These are phyloP conservation scores for Alternaria sp. DNA, from an alignment of 2,329 filamentous ascomycete genomes.

Conservation along the genomic window DNA sequence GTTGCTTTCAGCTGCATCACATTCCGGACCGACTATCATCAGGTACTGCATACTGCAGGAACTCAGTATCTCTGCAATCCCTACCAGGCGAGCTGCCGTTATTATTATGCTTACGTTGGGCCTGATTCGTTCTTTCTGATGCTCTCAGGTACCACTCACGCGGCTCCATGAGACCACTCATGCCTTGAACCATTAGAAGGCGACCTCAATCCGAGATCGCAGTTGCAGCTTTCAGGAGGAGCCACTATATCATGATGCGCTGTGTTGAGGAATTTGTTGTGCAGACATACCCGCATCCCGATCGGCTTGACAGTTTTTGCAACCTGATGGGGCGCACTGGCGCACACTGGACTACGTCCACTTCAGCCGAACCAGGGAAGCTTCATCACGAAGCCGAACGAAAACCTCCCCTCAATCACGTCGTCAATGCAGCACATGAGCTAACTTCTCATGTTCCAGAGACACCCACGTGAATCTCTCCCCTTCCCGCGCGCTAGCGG, in stretches of 20 bases:
- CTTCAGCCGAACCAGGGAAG: background rate
- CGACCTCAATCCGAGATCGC: background rate
- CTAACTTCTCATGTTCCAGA: background rate
- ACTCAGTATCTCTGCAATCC: background rate
- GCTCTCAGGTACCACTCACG: background rate
- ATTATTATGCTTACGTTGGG: background rate
- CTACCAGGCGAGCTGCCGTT: background rate
- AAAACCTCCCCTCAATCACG: background rate
- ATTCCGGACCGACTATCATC: background rate
- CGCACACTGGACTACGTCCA: background rate
- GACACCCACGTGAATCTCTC: background rate
- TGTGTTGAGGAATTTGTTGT: background rate
- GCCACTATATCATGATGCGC: background rate
- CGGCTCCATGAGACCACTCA: background rate
- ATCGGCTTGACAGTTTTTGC: background rate
- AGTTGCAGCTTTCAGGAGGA: background rate
- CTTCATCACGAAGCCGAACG: background rate
- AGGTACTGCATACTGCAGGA: background rate
- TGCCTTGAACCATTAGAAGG: background rate
- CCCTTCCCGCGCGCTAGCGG: background rate
- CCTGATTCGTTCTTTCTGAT: background rate
- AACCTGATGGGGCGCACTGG: background rate
- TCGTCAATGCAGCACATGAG: background rate
- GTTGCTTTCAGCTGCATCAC: background rate
- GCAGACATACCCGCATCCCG: background rate